These are phyloP conservation scores for Apiotrichum montevideense DNA, from an alignment of 1,284 basidiomycete genomes.

Conservation along the genomic window DNA sequence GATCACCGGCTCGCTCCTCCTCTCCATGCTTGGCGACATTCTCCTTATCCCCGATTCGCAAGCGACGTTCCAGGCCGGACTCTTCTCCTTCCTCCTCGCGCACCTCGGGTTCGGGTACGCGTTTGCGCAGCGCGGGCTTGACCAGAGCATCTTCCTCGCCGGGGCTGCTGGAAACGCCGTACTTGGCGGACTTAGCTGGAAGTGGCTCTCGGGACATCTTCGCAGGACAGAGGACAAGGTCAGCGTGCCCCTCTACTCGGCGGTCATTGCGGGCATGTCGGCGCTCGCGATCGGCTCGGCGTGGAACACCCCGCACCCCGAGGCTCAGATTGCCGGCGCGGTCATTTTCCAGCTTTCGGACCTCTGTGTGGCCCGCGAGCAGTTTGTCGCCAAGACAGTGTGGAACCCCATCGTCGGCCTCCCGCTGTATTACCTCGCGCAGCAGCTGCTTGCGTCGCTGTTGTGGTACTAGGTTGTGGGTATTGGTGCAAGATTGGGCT, in stretches of 20 bases:
- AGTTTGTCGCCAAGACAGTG: slow-evolving; percentile 9
- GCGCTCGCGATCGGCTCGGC: slow-evolving; percentile 7
- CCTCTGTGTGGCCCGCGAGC: slow-evolving; percentile 15
- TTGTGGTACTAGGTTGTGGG: slow-evolving; percentile 4
- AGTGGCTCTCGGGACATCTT: slow-evolving; percentile 10
- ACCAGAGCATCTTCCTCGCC: neutral
- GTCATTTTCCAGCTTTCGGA: slow-evolving; percentile 15
- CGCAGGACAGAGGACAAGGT: slow-evolving; percentile 3
- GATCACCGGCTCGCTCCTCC: slow-evolving; percentile 7
- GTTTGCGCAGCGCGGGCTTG: slow-evolving; percentile 5
- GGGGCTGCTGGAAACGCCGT: neutral
- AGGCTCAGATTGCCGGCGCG: slow-evolving; percentile 13
- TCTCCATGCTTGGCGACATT: slow-evolving; percentile 13
- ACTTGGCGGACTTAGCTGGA: slow-evolving; percentile 4
- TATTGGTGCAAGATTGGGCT: no score
- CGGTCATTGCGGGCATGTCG: slow-evolving; percentile 9
- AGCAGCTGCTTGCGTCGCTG: slow-evolving; percentile 13
- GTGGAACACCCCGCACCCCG: neutral
- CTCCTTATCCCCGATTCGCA: slow-evolving; percentile 8
- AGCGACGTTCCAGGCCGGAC: slow-evolving; percentile 10
- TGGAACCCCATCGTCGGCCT: slow-evolving; percentile 10
- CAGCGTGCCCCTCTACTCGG: slow-evolving; percentile 11
- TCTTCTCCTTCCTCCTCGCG: slow-evolving; percentile 17
- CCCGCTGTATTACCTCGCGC: slow-evolving; percentile 14
- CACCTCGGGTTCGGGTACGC: slow-evolving; percentile 13